Conservation (phyloP, 2,329 filamentous ascomycete genomes). For the Venturia pyrina region DNA sequence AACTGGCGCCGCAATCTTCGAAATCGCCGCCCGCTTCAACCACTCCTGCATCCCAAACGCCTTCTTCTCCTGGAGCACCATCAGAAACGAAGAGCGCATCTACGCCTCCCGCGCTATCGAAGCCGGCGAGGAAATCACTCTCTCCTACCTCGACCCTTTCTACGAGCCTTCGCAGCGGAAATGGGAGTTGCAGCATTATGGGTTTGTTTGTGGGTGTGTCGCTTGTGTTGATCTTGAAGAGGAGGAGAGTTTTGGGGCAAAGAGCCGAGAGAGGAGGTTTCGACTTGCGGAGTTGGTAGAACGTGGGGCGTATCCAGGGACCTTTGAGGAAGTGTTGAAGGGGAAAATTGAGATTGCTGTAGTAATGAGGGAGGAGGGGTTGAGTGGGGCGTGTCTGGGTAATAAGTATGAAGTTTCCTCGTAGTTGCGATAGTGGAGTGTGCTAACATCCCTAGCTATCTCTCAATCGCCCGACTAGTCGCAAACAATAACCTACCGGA, state of each 20-base stretch:
- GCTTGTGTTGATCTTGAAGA: constrained; percentile 9
- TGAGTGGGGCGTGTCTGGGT: constrained; percentile 1
- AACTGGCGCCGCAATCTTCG: constrained; percentile 10
- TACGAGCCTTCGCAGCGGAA: background rate
- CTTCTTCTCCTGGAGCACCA: constrained; percentile 8
- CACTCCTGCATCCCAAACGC: constrained; percentile 13
- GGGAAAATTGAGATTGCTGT: background rate
- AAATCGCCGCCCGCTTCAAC: constrained; percentile 10
- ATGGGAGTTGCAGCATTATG: constrained; percentile 13
- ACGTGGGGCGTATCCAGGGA: background rate
- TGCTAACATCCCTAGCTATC: background rate
- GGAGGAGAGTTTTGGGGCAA: background rate
- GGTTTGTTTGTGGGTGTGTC: constrained; percentile 8
- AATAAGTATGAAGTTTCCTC: background rate
- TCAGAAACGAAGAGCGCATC: background rate
- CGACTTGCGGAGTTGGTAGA: constrained; percentile 3
- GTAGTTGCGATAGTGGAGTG: background rate
- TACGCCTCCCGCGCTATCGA: constrained; percentile 4
- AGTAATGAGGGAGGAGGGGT: constrained; percentile 7
- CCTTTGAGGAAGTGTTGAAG: background rate
- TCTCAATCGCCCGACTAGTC: constrained; percentile 2
- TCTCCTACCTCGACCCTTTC: constrained; percentile 10
- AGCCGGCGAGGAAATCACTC: constrained; percentile 11
- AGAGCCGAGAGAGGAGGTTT: constrained; percentile 6
- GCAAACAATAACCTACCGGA: background rate